Evolutionary conservation across 2,329 filamentous ascomycete species (phyloP), one percentile per base, ranked within the genome.

Genomic region (Cercospora sp.): DNA sequence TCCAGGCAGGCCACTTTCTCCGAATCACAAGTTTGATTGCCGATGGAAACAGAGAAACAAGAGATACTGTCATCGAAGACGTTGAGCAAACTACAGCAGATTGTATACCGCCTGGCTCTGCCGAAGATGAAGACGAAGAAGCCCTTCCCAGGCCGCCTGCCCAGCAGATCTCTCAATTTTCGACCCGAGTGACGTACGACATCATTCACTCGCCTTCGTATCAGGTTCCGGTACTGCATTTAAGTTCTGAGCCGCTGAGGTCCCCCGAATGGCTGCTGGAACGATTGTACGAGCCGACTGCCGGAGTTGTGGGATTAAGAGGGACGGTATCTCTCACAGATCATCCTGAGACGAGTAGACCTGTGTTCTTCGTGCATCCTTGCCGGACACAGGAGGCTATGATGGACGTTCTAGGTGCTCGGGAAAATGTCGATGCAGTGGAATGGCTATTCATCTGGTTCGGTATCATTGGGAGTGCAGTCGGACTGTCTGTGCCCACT

Each of bases 351-450:
- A 92, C 89, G 67, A 91, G 90, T 63, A 80, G 89, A 67, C 92
- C 93, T 48, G 87, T 89, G 60, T 97, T 94, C 80, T 97, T 97
- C 80, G 86, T 98, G 74, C 95, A 99, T 81, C 94, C 95, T 26
- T 98, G 95, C 81, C 88, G 92, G 78, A 91, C 95, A 8, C 91
- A 91, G 65, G 90, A 94, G 72, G 91, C 91, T 63, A 91, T 98
- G 86, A 83, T 84, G 73, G 83, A 82, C 84, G 77, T 60, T 80
- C 75, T 79, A 13, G 74, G 4, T 62, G 73, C 67, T 4, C 64
- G 73, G 66, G 70, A 75, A n/a, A 71, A 83, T 55, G 80, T 74
- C 18, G 53, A 18, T 3, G 79, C 83, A 5, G 78, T 89, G 75
- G 84, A 89, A 74, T 98, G 98, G 82, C 84, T 98, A 76, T 87